phyloP scores from a whole-genome alignment of 179 eudicot genomes.

The Corrigiola litoralis region DNA sequence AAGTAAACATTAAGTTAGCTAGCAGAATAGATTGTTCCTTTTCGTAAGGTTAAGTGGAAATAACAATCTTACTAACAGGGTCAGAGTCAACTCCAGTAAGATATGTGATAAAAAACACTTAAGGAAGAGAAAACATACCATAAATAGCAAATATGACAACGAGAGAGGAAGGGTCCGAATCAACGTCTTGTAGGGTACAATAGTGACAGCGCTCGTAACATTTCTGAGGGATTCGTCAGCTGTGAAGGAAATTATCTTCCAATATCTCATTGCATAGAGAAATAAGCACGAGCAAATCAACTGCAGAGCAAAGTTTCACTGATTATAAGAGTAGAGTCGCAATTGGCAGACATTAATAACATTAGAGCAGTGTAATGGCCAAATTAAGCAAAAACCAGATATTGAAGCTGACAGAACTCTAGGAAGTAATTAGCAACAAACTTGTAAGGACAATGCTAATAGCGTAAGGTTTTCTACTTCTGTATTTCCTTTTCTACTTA shows the following conservation, averaged over 20 bases:
- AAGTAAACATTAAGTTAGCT: constrained; percentile 1
- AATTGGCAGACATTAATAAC: no score
- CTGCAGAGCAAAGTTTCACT: constrained; percentile 32
- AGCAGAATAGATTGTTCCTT: background rate
- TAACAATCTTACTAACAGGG: background rate
- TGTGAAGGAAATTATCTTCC: constrained; percentile 69
- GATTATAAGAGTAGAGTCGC: no score
- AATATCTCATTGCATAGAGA: constrained; percentile 57
- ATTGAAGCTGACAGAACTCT: no score
- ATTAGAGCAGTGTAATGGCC: no score
- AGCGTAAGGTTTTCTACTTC: no score
- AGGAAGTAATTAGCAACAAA: no score
- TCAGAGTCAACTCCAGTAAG: background rate
- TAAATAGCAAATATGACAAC: constrained; percentile 70
- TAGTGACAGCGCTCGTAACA: constrained; percentile 30
- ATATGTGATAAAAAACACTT: no score
- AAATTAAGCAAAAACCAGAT: no score
- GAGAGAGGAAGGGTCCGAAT: constrained; percentile 70
- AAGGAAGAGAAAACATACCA: no score
- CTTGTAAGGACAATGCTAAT: no score
- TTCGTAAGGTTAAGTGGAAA: background rate
- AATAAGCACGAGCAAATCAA: constrained; percentile 72
- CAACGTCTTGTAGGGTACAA: constrained; percentile 60
- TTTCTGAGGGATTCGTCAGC: constrained; percentile 34
- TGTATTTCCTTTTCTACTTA: no score